Base-by-base conservation (phyloP, 192 early-diverging fungal genomes). In the Coemansia sp. region DNA sequence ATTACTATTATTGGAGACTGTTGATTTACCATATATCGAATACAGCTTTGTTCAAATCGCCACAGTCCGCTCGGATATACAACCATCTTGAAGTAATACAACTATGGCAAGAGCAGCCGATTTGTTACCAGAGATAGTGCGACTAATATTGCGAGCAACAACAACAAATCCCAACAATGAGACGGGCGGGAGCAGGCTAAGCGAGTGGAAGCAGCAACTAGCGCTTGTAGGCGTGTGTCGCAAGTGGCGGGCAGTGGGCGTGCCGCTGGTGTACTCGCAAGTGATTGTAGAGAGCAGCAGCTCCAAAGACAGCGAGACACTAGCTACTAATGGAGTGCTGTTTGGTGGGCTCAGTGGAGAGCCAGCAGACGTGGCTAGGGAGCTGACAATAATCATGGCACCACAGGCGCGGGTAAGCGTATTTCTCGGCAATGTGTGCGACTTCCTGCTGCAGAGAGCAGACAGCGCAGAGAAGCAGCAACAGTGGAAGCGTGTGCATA, bases 161-260 rank as follows among this genome's bases (percentile, higher is more conserved):
- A 30, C 13, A 23, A 18, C 29, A 33, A 6, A 37, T 12, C 18
- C 40, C 4, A 23, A 1, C 25, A 25, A 8, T 23, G 48, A 51
- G 3, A 43, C 40, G 18, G 40, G 13, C 12, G 40, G 40, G 18
- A 43, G 40, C 40, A 43, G 15, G 4, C 35, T 64, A 13, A 20
- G 13, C 2, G 56, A 70, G 5, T 70, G 68, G 68, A 70, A 63
- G 31, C 30, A 39, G 28, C 55, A 59, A 13, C 61, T 64, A 25
- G 21, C 56, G n/a, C 43, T 70, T 30, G 30, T 70, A 3, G 42
- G 60, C 55, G 39, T 70, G 9, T 70, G 68, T 21, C 61, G 26
- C 21, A 18, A 31, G 2, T 70, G 68, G 68, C 68, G 68, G n/a
- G 29, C 16, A 21, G 15, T 34, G 2, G 57, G 43, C 3, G 15